These are phyloP conservation scores for Fusarium lyarnte DNA, from an alignment of 2,329 filamentous ascomycete genomes.

Conservation along the genomic window DNA sequence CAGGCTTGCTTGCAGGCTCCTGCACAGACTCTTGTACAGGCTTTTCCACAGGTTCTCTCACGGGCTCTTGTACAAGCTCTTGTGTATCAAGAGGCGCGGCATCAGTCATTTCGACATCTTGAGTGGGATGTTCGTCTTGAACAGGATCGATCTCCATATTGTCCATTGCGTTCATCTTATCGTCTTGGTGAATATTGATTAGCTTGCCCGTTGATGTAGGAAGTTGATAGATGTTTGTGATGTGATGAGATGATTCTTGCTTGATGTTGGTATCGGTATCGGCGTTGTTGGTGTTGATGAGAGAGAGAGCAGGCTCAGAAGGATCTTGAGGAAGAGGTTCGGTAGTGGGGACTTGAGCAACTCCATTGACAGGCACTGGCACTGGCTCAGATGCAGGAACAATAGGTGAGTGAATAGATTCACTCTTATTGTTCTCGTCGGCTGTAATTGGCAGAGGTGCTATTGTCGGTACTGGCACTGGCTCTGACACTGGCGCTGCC, in stretches of 20 bases:
- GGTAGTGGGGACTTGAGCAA: background rate
- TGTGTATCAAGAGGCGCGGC: background rate
- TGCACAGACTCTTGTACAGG: background rate
- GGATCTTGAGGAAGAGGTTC: slow-evolving; percentile 13
- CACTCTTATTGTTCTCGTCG: slow-evolving; percentile 8
- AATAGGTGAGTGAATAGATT: slow-evolving; percentile 19
- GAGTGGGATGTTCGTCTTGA: slow-evolving; percentile 10
- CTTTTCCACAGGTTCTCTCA: background rate
- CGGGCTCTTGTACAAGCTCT: background rate
- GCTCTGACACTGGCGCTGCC: background rate
- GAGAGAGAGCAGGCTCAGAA: background rate
- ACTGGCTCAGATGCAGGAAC: slow-evolving; percentile 2
- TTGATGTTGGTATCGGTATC: slow-evolving; percentile 15
- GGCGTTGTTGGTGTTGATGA: slow-evolving; percentile 5
- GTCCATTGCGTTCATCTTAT: slow-evolving; percentile 36
- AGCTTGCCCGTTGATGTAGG: slow-evolving; percentile 11
- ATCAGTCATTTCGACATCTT: slow-evolving; percentile 37
- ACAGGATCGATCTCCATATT: slow-evolving; percentile 31
- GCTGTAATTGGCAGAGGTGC: background rate
- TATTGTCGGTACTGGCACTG: background rate
- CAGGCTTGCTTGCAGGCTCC: background rate
- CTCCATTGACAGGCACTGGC: slow-evolving; percentile 17
- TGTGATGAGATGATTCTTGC: slow-evolving; percentile 14
- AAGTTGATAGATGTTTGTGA: slow-evolving; percentile 10
- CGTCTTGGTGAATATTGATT: slow-evolving; percentile 6